These are phyloP conservation scores for Pseudocercospora eumusae DNA, from an alignment of 2,329 filamentous ascomycete genomes.

Conservation along the genomic window DNA sequence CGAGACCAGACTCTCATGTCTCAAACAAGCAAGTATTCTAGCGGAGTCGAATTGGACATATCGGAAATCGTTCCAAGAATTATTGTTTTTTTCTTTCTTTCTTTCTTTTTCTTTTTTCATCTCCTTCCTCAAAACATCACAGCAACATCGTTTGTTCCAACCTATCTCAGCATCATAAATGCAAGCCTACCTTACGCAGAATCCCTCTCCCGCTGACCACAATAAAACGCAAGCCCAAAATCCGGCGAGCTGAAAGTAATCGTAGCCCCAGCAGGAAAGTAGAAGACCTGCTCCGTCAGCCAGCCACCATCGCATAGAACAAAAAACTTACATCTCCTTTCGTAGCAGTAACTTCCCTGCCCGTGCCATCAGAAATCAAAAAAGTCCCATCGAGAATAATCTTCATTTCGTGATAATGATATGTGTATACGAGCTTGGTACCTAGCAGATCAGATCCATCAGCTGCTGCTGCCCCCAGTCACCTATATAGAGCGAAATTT, in stretches of 20 bases:
- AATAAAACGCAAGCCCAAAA: slow-evolving; percentile 36
- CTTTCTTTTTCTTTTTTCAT: too few species aligned
- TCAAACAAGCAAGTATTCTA: too few species aligned
- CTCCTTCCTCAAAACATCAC: too few species aligned
- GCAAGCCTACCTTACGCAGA: too few species aligned
- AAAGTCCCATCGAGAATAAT: slow-evolving; percentile 69
- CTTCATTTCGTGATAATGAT: slow-evolving; percentile 73
- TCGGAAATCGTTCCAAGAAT: too few species aligned
- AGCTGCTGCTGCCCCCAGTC: not conserved
- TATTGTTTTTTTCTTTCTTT: too few species aligned
- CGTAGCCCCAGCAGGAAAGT: slow-evolving; percentile 65
- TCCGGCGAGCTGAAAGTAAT: slow-evolving; percentile 59
- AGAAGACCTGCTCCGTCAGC: slow-evolving; percentile 47
- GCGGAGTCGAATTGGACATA: too few species aligned
- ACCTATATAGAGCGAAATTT: too few species aligned
- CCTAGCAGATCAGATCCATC: slow-evolving; percentile 41
- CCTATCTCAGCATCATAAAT: too few species aligned
- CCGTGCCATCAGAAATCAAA: slow-evolving; percentile 64
- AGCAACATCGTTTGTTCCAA: not conserved
- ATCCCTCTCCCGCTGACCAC: slow-evolving; percentile 33
- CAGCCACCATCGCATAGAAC: too few species aligned
- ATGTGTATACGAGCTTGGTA: slow-evolving; percentile 66
- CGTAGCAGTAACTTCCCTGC: slow-evolving; percentile 59
- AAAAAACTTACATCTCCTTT: slow-evolving; percentile 65
- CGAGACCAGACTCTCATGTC: too few species aligned